Base-by-base conservation (phyloP, 2,329 filamentous ascomycete genomes). In the Dothideomycetes sp. region DNA sequence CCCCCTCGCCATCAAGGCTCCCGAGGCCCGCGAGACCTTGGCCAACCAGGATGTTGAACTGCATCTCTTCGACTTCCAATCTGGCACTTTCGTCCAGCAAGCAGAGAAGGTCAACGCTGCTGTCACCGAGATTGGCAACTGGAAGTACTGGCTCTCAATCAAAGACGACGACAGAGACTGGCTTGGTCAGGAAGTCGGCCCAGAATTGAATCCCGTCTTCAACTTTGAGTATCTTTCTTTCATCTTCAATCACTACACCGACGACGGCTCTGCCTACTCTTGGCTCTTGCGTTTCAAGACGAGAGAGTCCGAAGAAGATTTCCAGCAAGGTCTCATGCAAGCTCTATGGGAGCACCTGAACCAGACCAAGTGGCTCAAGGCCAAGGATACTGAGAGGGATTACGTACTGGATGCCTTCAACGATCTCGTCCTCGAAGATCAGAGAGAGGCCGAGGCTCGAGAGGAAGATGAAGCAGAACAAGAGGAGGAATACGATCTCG, bases 221-320 rank as follows among this genome's bases (percentile, higher is more conserved):
- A 96, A 96, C 64, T 96, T 95, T 51, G 91, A 98, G 61, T 96
- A 89, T 54, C 71, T 94, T n/a, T 96, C 89, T 0, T 96, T 96
- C 60, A 95, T 98, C 55, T 98, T 98, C 73, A 98, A 98, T 56
- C 87, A 95, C 59, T 96, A 94, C 59, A 76, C 82, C 11, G 74
- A 80, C 24, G 85, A 95, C 61, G 86, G 88, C 2, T 84, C 83
- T 2, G 89, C 91, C 4, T 93, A 88, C 60, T 98, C 91, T 1
- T 98, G 91, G 89, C 74, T 98, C 11, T 68, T 98, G 24, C 80
- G 88, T 11, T 98, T 98, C 68, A 85, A 82, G 53, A 83, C 94
- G 50, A 82, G 87, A 51, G 68, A 77, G 15, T 80, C 80, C 0
- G 71, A 93, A 38, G 87, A 94, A 58, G 74, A 75, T 19, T 95